Evolutionary conservation across 2,329 filamentous ascomycete genomes (phyloP).

Genomic region (Penicillium concentricum): DNA sequence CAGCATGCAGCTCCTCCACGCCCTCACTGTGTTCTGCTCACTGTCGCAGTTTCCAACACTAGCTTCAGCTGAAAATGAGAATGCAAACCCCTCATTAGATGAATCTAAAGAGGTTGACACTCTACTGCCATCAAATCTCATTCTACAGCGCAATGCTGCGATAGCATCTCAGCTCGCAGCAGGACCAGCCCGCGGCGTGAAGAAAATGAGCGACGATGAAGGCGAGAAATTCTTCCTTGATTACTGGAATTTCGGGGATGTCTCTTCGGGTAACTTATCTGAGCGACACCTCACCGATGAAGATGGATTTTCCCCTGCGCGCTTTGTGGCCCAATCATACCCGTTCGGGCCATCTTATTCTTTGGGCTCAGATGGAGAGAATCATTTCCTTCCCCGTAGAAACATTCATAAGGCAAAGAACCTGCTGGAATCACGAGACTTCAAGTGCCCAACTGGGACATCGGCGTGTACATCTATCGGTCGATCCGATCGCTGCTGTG

Average conservation of each 20-base stretch:
- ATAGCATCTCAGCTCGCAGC: constrained; percentile 32
- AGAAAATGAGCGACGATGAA: constrained; percentile 48
- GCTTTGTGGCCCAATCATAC: constrained; percentile 15
- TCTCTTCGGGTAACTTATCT: constrained; percentile 6
- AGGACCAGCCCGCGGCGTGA: constrained; percentile 31
- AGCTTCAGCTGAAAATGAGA: not conserved
- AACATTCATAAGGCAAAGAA: not conserved
- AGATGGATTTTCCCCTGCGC: not conserved
- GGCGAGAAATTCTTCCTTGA: constrained; percentile 50
- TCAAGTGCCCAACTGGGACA: constrained; percentile 58
- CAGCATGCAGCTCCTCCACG: not conserved
- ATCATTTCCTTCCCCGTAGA: too few relatives aligned
- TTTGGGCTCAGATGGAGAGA: too few relatives aligned
- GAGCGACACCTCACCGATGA: constrained; percentile 6
- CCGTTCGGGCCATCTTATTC: constrained; percentile 11
- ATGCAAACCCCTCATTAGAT: not conserved
- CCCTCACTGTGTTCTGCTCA: not conserved
- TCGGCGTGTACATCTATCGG: constrained; percentile 54
- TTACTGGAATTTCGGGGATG: constrained; percentile 43
- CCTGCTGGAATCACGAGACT: constrained; percentile 41
- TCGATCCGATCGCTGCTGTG: constrained; percentile 60
- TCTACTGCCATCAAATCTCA: not conserved
- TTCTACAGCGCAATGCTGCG: constrained; percentile 27
- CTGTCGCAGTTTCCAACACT: not conserved
- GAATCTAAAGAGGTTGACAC: not conserved